These are phyloP conservation scores for Furcasterigmium sp. DNA, from an alignment of 2,329 filamentous ascomycete genomes.

Conservation along the genomic window DNA sequence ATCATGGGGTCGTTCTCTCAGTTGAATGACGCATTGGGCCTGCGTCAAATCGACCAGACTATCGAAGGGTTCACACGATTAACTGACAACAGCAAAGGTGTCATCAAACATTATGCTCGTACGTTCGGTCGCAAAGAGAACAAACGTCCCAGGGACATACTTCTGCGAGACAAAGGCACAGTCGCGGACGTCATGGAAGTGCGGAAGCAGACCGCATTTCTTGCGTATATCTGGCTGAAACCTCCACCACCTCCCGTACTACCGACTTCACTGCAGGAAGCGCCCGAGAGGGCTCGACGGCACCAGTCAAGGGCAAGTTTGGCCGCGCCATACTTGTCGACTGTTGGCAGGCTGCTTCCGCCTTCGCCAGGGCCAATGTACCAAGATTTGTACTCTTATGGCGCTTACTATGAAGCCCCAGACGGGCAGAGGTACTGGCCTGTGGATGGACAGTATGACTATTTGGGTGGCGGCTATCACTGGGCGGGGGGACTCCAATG, in stretches of 20 bases:
- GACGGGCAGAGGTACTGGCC: not conserved
- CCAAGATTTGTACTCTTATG: not conserved
- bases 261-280: not conserved
- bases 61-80: slow-evolving; percentile 34
- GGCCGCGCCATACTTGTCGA: too few relatives aligned
- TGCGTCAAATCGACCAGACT: slow-evolving; percentile 43
- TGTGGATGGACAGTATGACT: not conserved
- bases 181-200: slow-evolving; percentile 68
- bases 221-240: slow-evolving; percentile 82
- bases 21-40: slow-evolving; percentile 42
- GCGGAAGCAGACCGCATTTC: slow-evolving; percentile 76
- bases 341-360: too few relatives aligned
- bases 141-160: slow-evolving; percentile 77
- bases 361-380: not conserved
- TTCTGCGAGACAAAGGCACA: slow-evolving; percentile 68
- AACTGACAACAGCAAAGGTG: slow-evolving; percentile 28
- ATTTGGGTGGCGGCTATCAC: not conserved
- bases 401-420: not conserved
- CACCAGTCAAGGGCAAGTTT: too few relatives aligned
- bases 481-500: not conserved
- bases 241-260: slow-evolving; percentile 19
- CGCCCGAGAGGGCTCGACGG: not conserved
- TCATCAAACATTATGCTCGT: slow-evolving; percentile 45
- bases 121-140: slow-evolving; percentile 58
- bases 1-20: slow-evolving; percentile 33